Conservation (phyloP, 495 filamentous ascomycete genomes). For the Penicillium roqueforti region DNA sequence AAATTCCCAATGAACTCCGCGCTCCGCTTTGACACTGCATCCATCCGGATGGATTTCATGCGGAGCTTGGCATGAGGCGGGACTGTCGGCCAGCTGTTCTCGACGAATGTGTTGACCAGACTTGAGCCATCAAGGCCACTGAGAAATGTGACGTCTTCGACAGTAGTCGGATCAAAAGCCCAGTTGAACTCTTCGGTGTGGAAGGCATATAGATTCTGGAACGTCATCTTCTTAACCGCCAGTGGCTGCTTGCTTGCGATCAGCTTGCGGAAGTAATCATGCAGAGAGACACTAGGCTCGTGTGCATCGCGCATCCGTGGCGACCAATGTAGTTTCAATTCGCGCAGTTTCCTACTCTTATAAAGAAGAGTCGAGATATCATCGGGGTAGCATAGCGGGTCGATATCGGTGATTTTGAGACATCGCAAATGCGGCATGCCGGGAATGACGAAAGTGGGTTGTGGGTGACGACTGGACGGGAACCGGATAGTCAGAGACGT, state of each 20-base stretch:
- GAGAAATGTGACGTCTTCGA: conserved; percentile 52
- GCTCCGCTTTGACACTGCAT: conserved; percentile 39
- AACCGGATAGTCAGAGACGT: conserved; percentile 54
- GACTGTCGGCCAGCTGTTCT: conserved; percentile 46
- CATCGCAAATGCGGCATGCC: conserved; percentile 51
- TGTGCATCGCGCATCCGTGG: conserved; percentile 57
- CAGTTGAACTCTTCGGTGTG: conserved; percentile 42
- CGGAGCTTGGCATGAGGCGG: conserved; percentile 18
- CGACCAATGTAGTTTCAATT: conserved; percentile 56
- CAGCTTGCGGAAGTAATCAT: conserved; percentile 55
- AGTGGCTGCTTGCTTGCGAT: conserved; percentile 42
- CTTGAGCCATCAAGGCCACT: conserved; percentile 39
- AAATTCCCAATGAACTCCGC: conserved; percentile 37
- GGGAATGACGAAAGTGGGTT: conserved; percentile 55
- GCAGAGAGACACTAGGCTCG: conserved; percentile 52
- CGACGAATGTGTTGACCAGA: conserved; percentile 51
- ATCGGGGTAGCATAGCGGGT: conserved; percentile 62
- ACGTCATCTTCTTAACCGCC: conserved; percentile 42
- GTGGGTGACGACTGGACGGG: conserved; percentile 51
- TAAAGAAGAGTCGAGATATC: conserved; percentile 55
- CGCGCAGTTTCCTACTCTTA: conserved; percentile 48
- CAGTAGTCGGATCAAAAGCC: conserved; percentile 35
- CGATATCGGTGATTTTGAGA: conserved; percentile 55
- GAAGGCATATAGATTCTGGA: conserved; percentile 57
- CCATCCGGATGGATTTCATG: conserved; percentile 42